Evolutionary conservation across 1,284 basidiomycete genomes (phyloP).

Genomic region (Austropuccinia psidii): DNA sequence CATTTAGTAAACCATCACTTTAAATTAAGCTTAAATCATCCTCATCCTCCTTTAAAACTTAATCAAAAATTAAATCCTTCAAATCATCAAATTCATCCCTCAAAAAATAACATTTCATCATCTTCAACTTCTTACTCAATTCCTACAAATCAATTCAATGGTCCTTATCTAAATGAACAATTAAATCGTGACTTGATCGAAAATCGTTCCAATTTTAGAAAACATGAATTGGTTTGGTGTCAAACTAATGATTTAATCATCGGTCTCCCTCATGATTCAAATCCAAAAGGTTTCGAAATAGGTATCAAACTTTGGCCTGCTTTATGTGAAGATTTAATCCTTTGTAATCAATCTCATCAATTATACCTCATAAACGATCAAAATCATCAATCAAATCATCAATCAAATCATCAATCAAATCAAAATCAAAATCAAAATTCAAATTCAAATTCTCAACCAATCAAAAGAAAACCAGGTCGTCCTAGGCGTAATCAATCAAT

Average conservation of each 20-base stretch:
- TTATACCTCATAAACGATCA: slow-evolving; percentile 11
- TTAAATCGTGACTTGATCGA: slow-evolving; percentile 3
- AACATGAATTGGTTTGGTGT: slow-evolving; percentile 32
- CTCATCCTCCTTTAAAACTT: not conserved
- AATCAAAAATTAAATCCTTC: not conserved
- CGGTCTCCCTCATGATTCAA: not conserved
- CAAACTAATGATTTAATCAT: not conserved
- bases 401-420: not conserved
- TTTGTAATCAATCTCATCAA: not conserved
- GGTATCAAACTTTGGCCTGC: slow-evolving; percentile 30
- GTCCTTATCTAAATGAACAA: slow-evolving; percentile 17
- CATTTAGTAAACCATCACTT: slow-evolving; percentile 59
- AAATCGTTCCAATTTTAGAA: slow-evolving; percentile 27
- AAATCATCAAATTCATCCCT: not conserved
- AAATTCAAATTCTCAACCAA: not conserved
- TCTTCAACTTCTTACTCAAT: not conserved
- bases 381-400: not conserved
- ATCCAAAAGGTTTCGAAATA: not conserved
- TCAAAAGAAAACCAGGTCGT: not conserved
- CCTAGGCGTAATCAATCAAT: not conserved
- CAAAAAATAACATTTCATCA: not conserved
- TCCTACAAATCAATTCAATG: slow-evolving; percentile 15
- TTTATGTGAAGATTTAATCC: slow-evolving; percentile 1
- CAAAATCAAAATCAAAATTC: not conserved
- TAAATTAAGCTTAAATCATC: slow-evolving; percentile 48